Evolutionary conservation across 441 rosid genomes (phyloP).

Genomic region (Populus trichocarpa): DNA sequence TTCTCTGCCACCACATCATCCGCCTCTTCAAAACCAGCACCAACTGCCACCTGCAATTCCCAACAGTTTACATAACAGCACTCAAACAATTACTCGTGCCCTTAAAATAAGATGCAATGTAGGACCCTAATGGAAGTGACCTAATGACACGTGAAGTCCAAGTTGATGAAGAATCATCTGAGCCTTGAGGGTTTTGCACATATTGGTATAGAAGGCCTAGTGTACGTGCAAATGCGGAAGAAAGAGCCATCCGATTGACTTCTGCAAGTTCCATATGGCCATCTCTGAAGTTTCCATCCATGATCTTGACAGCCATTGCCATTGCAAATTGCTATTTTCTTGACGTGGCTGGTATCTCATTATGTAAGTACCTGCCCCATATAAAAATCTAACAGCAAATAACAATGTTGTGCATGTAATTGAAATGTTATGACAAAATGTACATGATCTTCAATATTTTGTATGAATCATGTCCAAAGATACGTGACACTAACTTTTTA

Average conservation of each 20-base stretch:
- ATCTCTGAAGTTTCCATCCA: slow-evolving; percentile 59
- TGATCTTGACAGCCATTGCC: slow-evolving; percentile 74
- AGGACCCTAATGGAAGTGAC: slow-evolving; percentile 53
- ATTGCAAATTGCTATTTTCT: slow-evolving; percentile 67
- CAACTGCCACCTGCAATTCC: slow-evolving; percentile 19
- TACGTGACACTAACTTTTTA: no score
- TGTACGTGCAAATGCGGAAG: slow-evolving; percentile 59
- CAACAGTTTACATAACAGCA: slow-evolving; percentile 31
- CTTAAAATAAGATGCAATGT: slow-evolving; percentile 42
- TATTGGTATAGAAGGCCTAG: slow-evolving; percentile 41
- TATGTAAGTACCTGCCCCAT: slow-evolving; percentile 27
- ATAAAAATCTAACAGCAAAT: not conserved
- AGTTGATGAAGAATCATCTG: slow-evolving; percentile 18
- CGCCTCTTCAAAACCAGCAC: slow-evolving; percentile 13
- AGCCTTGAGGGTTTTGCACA: slow-evolving; percentile 28
- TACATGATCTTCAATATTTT: not conserved
- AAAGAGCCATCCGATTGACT: slow-evolving; percentile 56
- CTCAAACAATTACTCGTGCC: slow-evolving; percentile 40
- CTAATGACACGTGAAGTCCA: slow-evolving; percentile 41
- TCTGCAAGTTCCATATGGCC: slow-evolving; percentile 44
- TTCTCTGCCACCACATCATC: slow-evolving; percentile 58
- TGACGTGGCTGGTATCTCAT: slow-evolving; percentile 65
- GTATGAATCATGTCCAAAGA: not conserved
- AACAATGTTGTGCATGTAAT: no score
- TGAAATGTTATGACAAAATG: not conserved